Conservation (phyloP, 2,329 filamentous ascomycete genomes). For the Triangularia verruculosa region DNA sequence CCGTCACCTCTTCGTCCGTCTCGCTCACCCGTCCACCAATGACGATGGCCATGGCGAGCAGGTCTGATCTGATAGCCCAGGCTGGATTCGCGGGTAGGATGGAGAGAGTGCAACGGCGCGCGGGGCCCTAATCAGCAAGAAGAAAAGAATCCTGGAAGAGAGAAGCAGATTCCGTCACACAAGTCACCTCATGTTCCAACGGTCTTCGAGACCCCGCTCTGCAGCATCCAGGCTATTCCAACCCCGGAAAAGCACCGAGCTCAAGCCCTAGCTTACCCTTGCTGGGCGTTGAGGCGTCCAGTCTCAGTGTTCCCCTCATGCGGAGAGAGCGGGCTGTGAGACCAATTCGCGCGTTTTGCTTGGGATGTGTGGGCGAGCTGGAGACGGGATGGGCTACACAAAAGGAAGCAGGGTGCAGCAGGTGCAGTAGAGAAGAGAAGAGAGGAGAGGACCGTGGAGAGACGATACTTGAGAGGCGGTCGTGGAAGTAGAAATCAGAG, state of each 20-base stretch:
- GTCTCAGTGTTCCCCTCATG: constrained; percentile 12
- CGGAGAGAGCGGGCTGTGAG: constrained; percentile 9
- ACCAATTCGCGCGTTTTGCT: background rate
- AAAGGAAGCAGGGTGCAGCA: background rate
- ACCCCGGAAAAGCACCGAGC: constrained; percentile 23
- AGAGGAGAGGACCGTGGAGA: background rate
- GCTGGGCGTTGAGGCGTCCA: constrained; percentile 22
- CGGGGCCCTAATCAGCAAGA: background rate
- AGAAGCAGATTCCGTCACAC: constrained; percentile 17
- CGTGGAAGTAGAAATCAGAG: background rate
- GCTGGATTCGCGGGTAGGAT: background rate
- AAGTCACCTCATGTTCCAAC: constrained; percentile 23
- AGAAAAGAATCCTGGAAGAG: background rate
- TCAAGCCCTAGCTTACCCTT: constrained; percentile 15
- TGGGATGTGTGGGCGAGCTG: background rate
- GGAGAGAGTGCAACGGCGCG: background rate
- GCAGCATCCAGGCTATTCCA: constrained; percentile 20
- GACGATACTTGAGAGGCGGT: background rate
- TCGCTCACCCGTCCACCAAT: background rate
- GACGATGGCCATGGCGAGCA: background rate
- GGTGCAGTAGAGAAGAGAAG: background rate
- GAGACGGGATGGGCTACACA: background rate
- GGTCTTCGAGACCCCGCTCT: constrained; percentile 22
- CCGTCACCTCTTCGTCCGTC: background rate
- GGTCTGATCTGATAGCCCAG: background rate